A percentile compares a stretch with the other conserved stretches of the same genome.
Evolutionary conservation across 768 basidiomycete species (phyloP).

Genomic region (Mycena indigotica): DNA sequence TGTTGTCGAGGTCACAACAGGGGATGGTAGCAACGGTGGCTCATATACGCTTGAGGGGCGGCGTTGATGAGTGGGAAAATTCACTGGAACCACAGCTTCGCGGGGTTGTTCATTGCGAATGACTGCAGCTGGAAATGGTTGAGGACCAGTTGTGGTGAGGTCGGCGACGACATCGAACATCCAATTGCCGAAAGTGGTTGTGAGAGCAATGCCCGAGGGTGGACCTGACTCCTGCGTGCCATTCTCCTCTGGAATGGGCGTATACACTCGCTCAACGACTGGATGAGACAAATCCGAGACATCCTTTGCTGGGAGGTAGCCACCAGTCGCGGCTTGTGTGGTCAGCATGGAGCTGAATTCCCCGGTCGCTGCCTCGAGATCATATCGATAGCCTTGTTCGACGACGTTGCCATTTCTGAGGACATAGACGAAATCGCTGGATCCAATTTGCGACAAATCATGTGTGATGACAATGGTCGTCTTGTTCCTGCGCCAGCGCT

Average conservation of each 20-base stretch:
- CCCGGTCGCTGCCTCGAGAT: constrained; percentile 55
- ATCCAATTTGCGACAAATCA: constrained; percentile 66
- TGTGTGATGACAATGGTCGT: constrained; percentile 82
- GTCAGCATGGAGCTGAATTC: constrained; percentile 59
- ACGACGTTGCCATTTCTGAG: constrained; percentile 66
- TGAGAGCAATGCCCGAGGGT: constrained; percentile 43
- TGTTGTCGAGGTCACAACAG: constrained; percentile 34
- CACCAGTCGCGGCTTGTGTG: constrained; percentile 51
- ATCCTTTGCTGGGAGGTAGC: constrained; percentile 47
- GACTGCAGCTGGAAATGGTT: constrained; percentile 23
- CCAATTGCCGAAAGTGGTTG: constrained; percentile 68
- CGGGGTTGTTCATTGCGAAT: constrained; percentile 28
- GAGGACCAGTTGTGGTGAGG: constrained; percentile 36
- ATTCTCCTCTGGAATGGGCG: constrained; percentile 50
- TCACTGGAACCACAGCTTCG: constrained; percentile 35
- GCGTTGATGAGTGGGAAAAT: constrained; percentile 36
- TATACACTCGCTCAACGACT: constrained; percentile 43
- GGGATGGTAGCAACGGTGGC: constrained; percentile 21
- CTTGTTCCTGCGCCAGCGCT: constrained; percentile 61
- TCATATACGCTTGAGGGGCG: constrained; percentile 43
- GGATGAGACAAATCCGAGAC: constrained; percentile 23
- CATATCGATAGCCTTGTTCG: constrained; percentile 72
- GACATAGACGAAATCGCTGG: constrained; percentile 74
- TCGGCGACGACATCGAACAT: constrained; percentile 82
- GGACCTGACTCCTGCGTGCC: constrained; percentile 39